Evolutionary conservation across 2,329 filamentous ascomycete species (phyloP), one percentile per base, ranked within the genome.

Genomic region (Emmonsia crescens): DNA sequence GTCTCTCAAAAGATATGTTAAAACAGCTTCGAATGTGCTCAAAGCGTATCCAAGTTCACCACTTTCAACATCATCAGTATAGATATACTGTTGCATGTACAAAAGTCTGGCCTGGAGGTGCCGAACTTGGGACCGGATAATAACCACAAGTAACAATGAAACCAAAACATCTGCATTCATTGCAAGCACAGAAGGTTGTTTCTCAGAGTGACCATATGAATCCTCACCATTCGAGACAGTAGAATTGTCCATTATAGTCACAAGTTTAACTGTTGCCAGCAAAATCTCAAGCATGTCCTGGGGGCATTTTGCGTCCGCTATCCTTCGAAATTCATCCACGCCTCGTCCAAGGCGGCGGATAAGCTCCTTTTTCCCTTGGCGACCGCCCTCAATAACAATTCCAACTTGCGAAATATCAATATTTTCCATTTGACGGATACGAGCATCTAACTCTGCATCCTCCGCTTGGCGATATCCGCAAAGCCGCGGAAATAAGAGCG

Each of bases 1-100:
- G 71, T 96, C 92, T 64, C 86, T 84, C 9, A 87, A 84, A 2
- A 99, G 83, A 72, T 99, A 97, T 1, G 90, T 86, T 40, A 99
- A 76, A 0, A 99, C 94, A 6, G 91, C 94, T 74, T 99, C 94
- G 63, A 97, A 90, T 0, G 94, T 99, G 74, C 93, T 97, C 58
- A 99, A 76, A 0, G 93, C 92, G 74, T 99, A 99, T 9, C 94
- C 94, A 80, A 95, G 88, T 76, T 99, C 94, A 57, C 94, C 94
- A 64, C 86, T 95, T 67, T 99, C 94, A 9, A 99, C 91, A 75
- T 99, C 94, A 68, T 97, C 94, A 58, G 96, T 92, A 74, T 96
- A 99, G 67, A 96, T 94, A 71, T 96, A 99, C 70, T 96, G 91
- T 51, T 93, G 89, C 82, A 97, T 96, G 72, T 97, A 99, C n/a